Percentiles rank a stretch among this genome's conserved stretches.
phyloP scores from a whole-genome alignment of 2,329 filamentous ascomycete species.

The Aspergillus novofumigatus region DNA sequence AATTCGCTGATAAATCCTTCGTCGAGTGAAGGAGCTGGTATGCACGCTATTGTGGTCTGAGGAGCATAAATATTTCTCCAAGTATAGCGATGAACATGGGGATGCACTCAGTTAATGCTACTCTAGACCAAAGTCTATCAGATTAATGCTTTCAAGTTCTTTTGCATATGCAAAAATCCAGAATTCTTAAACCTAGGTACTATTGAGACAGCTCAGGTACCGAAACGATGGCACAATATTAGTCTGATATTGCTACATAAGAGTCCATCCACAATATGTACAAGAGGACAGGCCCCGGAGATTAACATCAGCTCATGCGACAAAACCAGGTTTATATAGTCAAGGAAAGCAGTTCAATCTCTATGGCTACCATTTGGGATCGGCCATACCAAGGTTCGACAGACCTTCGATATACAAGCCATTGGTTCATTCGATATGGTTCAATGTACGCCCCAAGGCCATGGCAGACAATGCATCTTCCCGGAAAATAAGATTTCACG shows the following conservation, averaged over 20 bases:
- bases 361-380: neutral
- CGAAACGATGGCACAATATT: neutral
- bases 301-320: neutral
- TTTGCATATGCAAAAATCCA: neutral
- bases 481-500: neutral
- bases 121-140: neutral
- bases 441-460: neutral
- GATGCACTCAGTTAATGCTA: too few species aligned
- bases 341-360: neutral
- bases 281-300: neutral
- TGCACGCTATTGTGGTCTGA: neutral
- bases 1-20: neutral
- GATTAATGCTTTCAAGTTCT: neutral
- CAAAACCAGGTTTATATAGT: neutral
- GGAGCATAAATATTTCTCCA: neutral
- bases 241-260: neutral
- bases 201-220: too few species aligned
- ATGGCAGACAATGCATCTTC: neutral
- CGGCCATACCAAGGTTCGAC: neutral
- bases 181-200: too few species aligned
- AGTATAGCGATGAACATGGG: too few species aligned
- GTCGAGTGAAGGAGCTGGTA: neutral
- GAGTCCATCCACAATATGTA: too few species aligned
- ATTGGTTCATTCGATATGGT: neutral
- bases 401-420: neutral